Evolutionary conservation across 2,329 filamentous ascomycete species (phyloP), one percentile per base, ranked within the genome.

Genomic region (Penicillium psychrosexuale): DNA sequence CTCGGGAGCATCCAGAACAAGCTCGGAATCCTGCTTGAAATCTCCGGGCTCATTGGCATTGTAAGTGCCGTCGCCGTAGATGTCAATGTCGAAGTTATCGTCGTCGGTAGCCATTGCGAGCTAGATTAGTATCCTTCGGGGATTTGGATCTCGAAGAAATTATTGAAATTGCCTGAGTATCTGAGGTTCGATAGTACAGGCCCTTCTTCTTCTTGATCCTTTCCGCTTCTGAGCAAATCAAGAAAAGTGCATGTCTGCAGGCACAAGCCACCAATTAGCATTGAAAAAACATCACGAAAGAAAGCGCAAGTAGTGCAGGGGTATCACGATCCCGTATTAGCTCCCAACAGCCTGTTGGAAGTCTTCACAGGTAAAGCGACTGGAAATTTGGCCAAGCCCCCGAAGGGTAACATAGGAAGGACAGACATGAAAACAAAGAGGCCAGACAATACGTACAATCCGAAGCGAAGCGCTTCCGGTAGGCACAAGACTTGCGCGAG

Each of bases 61-160:
- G 56, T 76, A 77, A 55, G 73, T 73, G 49, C 84, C 82, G 66
- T 87, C 84, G 60, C 84, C 84, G 68, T 87, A 87, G 74, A 87
- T 85, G 71, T 87, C 84, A 77, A 87, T 86, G 65, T 87, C 84
- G 78, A 87, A 87, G 68, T 85, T 85, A 72, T 87, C 84, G 73
- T 86, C 84, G 70, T 86, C 84, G 67, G 82, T 72, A 54, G 77
- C 75, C 77, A 79, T 79, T 55, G 66, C 64, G 69, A 57, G 53
- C 65, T 69, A 69, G 52, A 52, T 69, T 56, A 55, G 39, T 42
- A 58, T 55, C 56, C 57, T 62, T 58, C 63, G 60, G 27, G 46
- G 39, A 24, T 17, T 17, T 55, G 39, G 17, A 45, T 61, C 55
- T 67, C 62, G 69, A 66, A 61, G 65, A 60, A 67, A 61, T 55